phyloP scores from a whole-genome alignment of 2,329 filamentous ascomycete genomes.

The Penicillium concentricum region DNA sequence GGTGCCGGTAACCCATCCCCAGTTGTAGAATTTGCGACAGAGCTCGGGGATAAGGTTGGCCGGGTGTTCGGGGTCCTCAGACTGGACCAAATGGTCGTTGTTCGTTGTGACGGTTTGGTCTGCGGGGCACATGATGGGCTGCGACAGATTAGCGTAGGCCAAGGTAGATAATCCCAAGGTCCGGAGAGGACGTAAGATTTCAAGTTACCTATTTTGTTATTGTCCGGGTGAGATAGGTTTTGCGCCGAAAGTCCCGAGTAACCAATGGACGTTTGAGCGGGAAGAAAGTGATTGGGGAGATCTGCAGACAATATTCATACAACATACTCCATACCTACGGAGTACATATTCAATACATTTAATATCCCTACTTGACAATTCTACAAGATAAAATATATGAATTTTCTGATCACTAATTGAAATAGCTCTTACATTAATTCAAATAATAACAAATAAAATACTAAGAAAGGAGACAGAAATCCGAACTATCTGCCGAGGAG shows the following conservation, averaged over 20 bases:
- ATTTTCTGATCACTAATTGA: no score
- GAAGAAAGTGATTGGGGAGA: neutral
- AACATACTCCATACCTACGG: no score
- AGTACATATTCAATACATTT: no score
- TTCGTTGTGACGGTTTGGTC: constrained; percentile 25
- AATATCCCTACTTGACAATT: no score
- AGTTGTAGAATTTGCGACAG: constrained; percentile 91
- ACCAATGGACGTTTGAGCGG: neutral
- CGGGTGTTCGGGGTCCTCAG: constrained; percentile 75
- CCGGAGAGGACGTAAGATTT: neutral
- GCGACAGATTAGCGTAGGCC: constrained; percentile 1
- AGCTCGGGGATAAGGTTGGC: constrained; percentile 92
- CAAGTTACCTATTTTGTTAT: neutral
- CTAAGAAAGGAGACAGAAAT: no score
- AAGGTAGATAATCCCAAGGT: neutral
- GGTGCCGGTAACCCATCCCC: constrained; percentile 73
- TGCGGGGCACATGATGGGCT: constrained; percentile 27
- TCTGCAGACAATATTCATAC: neutral
- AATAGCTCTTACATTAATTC: no score
- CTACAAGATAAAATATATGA: no score
- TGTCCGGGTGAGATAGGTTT: neutral
- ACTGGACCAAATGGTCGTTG: constrained; percentile 58
- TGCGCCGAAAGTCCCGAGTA: neutral
- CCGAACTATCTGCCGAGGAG: no score
- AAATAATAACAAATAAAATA: neutral